Base-by-base conservation (phyloP, 768 basidiomycete genomes). In the Gyrodon lividus region DNA sequence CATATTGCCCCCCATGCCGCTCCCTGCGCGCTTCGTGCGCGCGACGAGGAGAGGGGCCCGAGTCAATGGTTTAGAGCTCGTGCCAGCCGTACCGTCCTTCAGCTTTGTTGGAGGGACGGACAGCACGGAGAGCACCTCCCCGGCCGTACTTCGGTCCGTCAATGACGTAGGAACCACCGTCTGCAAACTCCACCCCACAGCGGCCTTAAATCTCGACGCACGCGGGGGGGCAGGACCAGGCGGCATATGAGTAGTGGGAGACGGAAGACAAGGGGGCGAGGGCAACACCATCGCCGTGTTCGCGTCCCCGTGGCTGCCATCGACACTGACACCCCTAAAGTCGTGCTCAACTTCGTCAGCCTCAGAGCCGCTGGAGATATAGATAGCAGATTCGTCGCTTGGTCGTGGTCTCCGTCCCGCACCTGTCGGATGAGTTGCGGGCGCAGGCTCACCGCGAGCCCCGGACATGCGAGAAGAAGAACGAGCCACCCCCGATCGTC, bases 331-430 rank as follows among this genome's bases (percentile, higher is more conserved):
- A 35, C 9, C 13, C 41, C n/a, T n/a, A n/a, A n/a, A n/a, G n/a
- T 16, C 19, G 13, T 13, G 37, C 33, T 5, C n/a, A 16, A 4
- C n/a, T 6, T 23, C 38, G 35, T 57, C 62, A n/a, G 56, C 60
- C 40, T 66, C 65, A 24, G 65, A 67, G 20, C 52, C 64, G 7
- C 65, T 66, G 7, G 65, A 67, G 19, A 66, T 66, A 43, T 44
- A 65, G 23, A 66, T 66, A 13, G 52, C 55, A 45, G 50, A 55
- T 9, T 47, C 8, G 38, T 60, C 54, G 43, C 58, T 59, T 17
- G 9, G 17, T 9, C 57, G 43, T 1, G 52, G 46, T 24, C 54
- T 52, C 31, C 50, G 39, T 14, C 28, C 34, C 1, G 49, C 40
- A 17, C 4, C n/a, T 20, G 20, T n/a, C n/a, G n/a, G n/a, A 19